Percentiles rank a stretch among this genome's conserved stretches.
Conservation (phyloP, 768 basidiomycete species). For the Naganishia friedmannii region DNA sequence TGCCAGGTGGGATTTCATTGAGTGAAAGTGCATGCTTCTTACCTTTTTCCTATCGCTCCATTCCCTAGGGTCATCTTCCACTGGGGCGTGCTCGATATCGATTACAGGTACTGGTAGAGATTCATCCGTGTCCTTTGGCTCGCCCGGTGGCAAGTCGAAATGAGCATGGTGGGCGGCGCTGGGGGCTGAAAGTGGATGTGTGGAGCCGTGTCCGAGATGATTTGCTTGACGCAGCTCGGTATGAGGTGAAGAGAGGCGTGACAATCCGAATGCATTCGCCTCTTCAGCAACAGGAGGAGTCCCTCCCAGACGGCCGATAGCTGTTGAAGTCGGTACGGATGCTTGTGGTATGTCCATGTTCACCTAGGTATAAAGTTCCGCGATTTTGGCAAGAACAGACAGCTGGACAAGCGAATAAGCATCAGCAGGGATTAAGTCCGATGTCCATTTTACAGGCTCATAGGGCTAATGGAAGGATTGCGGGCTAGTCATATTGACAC, state of each 20-base stretch:
- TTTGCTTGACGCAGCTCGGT: background rate
- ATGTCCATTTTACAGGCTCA: background rate
- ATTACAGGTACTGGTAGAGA: slow-evolving; percentile 32
- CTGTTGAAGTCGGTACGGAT: slow-evolving; percentile 7
- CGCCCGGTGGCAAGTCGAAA: slow-evolving; percentile 36
- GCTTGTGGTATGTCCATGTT: slow-evolving; percentile 17
- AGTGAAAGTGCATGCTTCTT: background rate
- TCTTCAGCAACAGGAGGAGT: slow-evolving; percentile 8
- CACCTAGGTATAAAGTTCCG: no score
- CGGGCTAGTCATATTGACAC: background rate
- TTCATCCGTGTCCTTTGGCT: background rate
- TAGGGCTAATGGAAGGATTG: background rate
- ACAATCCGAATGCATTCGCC: slow-evolving; percentile 2
- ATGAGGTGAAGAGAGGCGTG: background rate
- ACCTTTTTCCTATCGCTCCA: slow-evolving; percentile 50
- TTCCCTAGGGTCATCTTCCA: slow-evolving; percentile 53
- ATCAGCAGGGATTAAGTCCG: background rate
- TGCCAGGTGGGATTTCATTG: background rate
- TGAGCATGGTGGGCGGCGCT: slow-evolving; percentile 34
- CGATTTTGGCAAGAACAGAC: background rate
- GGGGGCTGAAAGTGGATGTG: background rate
- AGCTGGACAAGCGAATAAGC: background rate
- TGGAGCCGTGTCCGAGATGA: background rate
- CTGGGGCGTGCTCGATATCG: slow-evolving; percentile 53
- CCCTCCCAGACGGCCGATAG: background rate